phyloP scores from a whole-genome alignment of 345 rosid genomes.

The Streptanthus diversifolius region DNA sequence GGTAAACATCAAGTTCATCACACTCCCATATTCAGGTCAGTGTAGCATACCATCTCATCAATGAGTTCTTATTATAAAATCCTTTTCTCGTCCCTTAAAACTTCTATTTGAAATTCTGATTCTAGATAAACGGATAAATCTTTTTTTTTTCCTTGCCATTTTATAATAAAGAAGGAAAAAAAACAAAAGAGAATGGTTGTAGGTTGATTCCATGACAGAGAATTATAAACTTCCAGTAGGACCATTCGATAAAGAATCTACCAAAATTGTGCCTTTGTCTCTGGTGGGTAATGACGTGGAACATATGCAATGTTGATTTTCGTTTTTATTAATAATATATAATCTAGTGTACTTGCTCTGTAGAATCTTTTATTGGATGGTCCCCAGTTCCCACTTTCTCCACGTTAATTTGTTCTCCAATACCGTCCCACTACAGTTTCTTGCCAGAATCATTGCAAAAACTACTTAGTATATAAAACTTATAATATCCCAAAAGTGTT shows the following conservation, averaged over 20 bases:
- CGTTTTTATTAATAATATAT: neutral
- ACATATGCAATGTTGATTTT: neutral
- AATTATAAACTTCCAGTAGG: neutral
- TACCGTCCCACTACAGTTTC: conserved; percentile 23
- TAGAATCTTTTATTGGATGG: conserved; percentile 23
- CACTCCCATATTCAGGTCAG: conserved; percentile 63
- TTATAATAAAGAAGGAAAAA: neutral
- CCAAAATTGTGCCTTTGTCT: conserved; percentile 1
- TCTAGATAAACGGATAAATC: conserved; percentile 11
- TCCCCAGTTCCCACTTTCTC: conserved; percentile 21
- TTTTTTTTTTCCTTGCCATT: neutral
- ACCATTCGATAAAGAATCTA: neutral
- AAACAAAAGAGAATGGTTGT: neutral
- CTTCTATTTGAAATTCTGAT: neutral
- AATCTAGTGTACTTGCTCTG: conserved; percentile 13
- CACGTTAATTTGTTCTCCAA: conserved; percentile 25
- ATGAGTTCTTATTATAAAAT: neutral
- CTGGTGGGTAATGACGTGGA: conserved; percentile 19
- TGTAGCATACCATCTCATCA: conserved; percentile 3
- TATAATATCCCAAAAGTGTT: neutral
- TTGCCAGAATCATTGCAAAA: neutral
- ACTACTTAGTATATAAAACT: conserved; percentile 1
- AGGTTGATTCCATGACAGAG: neutral
- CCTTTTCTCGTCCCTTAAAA: neutral
- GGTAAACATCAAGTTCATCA: conserved; percentile 66